Conservation (phyloP, 2,329 filamentous ascomycete species). For the Lasiodiplodia theobromae region DNA sequence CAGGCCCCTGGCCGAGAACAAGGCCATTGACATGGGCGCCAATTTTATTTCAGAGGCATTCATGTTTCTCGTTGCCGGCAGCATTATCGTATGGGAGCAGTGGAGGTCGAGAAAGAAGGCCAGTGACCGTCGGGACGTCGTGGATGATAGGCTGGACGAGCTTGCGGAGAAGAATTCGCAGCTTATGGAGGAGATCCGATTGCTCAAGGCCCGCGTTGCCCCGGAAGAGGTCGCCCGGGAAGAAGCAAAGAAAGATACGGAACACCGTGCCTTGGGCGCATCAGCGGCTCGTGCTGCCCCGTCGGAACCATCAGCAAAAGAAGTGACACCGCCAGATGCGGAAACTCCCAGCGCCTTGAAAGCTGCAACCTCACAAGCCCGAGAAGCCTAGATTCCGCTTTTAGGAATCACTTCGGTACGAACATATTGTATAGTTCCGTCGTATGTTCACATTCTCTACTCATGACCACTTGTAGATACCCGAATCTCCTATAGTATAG, state of each 20-base stretch:
- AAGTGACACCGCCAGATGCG: not conserved
- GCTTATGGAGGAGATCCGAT: conserved; percentile 49
- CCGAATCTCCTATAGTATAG: not conserved
- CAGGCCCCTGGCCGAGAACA: conserved; percentile 69
- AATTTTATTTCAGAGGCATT: conserved; percentile 74
- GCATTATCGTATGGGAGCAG: conserved; percentile 68
- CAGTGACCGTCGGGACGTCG: conserved; percentile 64
- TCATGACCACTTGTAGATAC: conserved; percentile 24
- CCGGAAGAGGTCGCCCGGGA: not conserved
- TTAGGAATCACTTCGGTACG: not conserved
- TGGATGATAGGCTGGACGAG: conserved; percentile 65
- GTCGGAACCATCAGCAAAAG: not conserved
- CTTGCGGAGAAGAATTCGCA: conserved; percentile 58
- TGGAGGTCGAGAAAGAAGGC: conserved; percentile 69
- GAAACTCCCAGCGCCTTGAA: not conserved
- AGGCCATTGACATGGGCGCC: conserved; percentile 72
- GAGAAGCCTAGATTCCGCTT: not conserved
- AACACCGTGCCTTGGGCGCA: not conserved
- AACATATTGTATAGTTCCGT: not conserved
- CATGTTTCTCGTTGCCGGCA: conserved; percentile 69
- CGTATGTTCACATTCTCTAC: conserved; percentile 3
- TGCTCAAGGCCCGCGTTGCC: conserved; percentile 43
- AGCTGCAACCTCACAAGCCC: not conserved
- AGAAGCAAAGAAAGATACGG: not conserved
- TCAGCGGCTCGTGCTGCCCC: not conserved